Percentiles rank a stretch among this genome's conserved stretches.
Evolutionary conservation across 805 yeast species (phyloP).

Genomic region (Yamadazyma ubonensis): DNA sequence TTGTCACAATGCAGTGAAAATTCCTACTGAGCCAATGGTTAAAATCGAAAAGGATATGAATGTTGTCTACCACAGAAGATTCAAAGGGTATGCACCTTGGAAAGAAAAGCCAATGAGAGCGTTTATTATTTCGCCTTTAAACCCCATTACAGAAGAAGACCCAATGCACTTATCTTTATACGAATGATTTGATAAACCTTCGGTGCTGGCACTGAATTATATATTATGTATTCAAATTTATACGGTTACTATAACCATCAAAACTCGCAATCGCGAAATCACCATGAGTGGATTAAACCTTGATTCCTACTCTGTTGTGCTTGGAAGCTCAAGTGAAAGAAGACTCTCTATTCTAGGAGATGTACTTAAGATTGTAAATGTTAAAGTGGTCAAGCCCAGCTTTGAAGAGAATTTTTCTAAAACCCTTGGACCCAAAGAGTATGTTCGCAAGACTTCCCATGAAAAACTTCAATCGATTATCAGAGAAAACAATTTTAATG

Average conservation of each 20-base stretch:
- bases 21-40: background rate
- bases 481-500: slow-evolving; percentile 11
- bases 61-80: background rate
- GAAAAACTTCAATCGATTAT: slow-evolving; percentile 67
- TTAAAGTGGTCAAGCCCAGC: slow-evolving; percentile 55
- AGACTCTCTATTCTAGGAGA: slow-evolving; percentile 63
- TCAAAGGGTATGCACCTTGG: background rate
- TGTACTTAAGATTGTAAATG: slow-evolving; percentile 51
- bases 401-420: slow-evolving; percentile 79
- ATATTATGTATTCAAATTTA: background rate
- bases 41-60: background rate
- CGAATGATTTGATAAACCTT: background rate
- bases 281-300: slow-evolving; percentile 4
- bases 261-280: background rate
- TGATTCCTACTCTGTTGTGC: slow-evolving; percentile 6
- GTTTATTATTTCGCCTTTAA: background rate
- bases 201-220: background rate
- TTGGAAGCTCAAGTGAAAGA: slow-evolving; percentile 83
- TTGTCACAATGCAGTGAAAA: slow-evolving; percentile 3
- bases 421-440: slow-evolving; percentile 45
- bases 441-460: slow-evolving; percentile 68
- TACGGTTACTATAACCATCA: background rate
- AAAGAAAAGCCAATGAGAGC: background rate
- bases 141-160: slow-evolving; percentile 3
- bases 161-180: background rate